These are phyloP conservation scores for Syncephalastrum contaminatum DNA, from an alignment of 371 early-diverging fungal genomes.

Conservation along the genomic window DNA sequence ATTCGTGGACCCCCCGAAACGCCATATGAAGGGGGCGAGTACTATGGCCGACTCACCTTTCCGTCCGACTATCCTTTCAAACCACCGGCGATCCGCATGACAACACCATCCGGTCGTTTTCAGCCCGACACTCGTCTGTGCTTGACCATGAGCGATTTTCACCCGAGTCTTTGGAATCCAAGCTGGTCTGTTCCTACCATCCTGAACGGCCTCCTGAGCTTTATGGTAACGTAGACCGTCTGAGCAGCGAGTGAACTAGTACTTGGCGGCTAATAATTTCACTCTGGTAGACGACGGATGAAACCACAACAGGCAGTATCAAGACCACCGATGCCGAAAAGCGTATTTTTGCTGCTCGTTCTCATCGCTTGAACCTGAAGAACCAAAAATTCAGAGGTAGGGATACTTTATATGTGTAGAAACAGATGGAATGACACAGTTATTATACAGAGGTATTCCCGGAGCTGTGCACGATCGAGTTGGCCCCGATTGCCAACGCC, in stretches of 20 bases:
- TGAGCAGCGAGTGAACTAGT: not conserved
- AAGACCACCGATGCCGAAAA: constrained; percentile 78
- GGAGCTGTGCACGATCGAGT: constrained; percentile 66
- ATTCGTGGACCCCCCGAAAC: constrained; percentile 93
- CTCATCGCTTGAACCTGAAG: constrained; percentile 76
- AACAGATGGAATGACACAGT: not conserved
- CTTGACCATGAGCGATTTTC: constrained; percentile 94
- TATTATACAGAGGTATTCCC: constrained; percentile 66
- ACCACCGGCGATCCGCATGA: constrained; percentile 94
- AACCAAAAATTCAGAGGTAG: constrained; percentile 77
- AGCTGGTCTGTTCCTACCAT: constrained; percentile 96
- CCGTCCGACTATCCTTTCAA: constrained; percentile 96
- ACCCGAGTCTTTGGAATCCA: constrained; percentile 94
- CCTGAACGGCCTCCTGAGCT: constrained; percentile 89
- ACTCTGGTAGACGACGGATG: constrained; percentile 65
- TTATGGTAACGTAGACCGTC: constrained; percentile 75
- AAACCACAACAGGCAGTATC: constrained; percentile 91
- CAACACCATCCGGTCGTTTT: constrained; percentile 90
- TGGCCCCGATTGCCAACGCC: constrained; percentile 43
- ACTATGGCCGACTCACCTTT: constrained; percentile 93
- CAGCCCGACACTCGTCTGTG: constrained; percentile 89
- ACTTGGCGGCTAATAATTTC: not conserved
- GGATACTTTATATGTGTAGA: not conserved
- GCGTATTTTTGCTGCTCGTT: constrained; percentile 70
- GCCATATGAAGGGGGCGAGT: constrained; percentile 91